phyloP scores from a whole-genome alignment of 2,329 filamentous ascomycete genomes.

The Bipolaris sorokiniana region DNA sequence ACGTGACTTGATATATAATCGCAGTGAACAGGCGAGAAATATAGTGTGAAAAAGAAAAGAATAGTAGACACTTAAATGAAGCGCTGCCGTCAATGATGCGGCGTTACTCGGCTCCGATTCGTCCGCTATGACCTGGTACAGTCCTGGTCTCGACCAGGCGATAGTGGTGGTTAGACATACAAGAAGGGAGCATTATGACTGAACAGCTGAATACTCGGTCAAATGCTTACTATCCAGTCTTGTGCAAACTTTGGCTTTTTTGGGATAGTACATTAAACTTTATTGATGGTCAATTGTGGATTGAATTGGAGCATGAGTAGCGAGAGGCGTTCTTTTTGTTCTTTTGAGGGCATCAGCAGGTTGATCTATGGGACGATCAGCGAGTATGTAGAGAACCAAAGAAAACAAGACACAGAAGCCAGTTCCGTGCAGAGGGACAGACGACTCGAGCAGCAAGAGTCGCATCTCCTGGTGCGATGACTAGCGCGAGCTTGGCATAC shows the following conservation, averaged over 20 bases:
- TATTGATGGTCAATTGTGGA: too few relatives aligned
- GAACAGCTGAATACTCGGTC: not conserved
- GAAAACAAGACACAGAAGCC: not conserved
- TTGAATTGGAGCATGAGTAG: not conserved
- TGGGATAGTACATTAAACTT: too few relatives aligned
- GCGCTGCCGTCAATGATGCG: conserved; percentile 2
- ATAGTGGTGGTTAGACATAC: not conserved
- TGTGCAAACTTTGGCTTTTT: not conserved
- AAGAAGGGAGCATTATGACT: not conserved
- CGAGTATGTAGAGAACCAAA: not conserved
- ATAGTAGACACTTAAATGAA: conserved; percentile 46
- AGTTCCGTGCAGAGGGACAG: not conserved
- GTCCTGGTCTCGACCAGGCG: not conserved
- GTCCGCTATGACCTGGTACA: not conserved
- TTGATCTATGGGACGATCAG: too few relatives aligned
- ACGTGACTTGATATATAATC: not conserved
- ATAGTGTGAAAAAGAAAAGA: conserved; percentile 40
- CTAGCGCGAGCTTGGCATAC: conserved; percentile 23
- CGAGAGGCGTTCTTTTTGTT: not conserved
- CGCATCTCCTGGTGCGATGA: conserved; percentile 1
- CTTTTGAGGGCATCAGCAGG: too few relatives aligned
- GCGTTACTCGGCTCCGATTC: conserved; percentile 23
- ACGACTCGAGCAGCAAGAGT: not conserved
- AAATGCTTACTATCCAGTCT: not conserved
- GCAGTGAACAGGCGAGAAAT: not conserved